phyloP scores from a whole-genome alignment of 805 yeast species.

The Cyberlindnera galapagoensis region DNA sequence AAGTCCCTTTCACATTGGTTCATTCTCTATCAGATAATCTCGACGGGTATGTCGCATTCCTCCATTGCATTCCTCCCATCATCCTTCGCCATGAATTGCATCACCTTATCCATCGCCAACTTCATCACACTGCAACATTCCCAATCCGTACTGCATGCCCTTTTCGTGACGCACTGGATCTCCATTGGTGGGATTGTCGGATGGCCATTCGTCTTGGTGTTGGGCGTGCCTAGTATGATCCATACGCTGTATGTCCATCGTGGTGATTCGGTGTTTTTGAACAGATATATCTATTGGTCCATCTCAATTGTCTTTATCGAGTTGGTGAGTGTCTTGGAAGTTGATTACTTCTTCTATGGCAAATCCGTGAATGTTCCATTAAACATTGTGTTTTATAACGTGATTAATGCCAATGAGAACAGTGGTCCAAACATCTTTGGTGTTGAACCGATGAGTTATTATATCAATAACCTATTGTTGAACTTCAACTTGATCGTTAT shows the following conservation, averaged over 20 bases:
- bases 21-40: constrained; percentile 50
- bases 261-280: constrained; percentile 4
- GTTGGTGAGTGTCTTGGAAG: constrained; percentile 25
- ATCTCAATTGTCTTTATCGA: constrained; percentile 19
- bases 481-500: constrained; percentile 55
- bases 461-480: constrained; percentile 57
- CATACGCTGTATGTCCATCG: constrained; percentile 13
- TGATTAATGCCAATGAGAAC: constrained; percentile 50
- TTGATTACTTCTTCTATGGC: constrained; percentile 61
- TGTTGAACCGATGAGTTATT: constrained; percentile 70
- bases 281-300: constrained; percentile 20
- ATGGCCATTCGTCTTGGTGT: constrained; percentile 80
- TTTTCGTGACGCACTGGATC: constrained; percentile 35
- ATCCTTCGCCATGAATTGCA: constrained; percentile 58
- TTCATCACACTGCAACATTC: constrained; percentile 26
- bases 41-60: constrained; percentile 87
- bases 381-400: constrained; percentile 81
- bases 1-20: constrained; percentile 55
- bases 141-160: constrained; percentile 15
- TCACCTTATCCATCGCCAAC: constrained; percentile 37
- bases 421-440: constrained; percentile 93
- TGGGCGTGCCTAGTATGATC: constrained; percentile 46
- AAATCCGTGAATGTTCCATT: constrained; percentile 63
- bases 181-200: constrained; percentile 74
- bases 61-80: constrained; percentile 83